phyloP scores from a whole-genome alignment of 2,329 filamentous ascomycete genomes.

The Scedosporium minutisporum region DNA sequence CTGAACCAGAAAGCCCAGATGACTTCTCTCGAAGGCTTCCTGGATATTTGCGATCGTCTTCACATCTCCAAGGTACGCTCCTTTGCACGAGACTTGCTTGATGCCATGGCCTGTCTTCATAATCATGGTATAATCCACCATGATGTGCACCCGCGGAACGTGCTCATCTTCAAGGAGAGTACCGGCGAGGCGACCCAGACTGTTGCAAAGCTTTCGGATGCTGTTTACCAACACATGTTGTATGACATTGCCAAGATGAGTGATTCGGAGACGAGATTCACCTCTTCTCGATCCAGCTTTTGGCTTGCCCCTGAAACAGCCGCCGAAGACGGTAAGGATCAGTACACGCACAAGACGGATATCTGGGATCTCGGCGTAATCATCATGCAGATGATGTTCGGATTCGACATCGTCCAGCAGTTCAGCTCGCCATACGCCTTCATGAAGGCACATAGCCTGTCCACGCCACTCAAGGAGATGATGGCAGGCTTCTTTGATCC shows the following conservation, averaged over 20 bases:
- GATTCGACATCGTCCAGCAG: slow-evolving; percentile 62
- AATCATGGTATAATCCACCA: slow-evolving; percentile 76
- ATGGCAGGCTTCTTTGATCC: slow-evolving; percentile 75
- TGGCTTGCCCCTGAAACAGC: slow-evolving; percentile 77
- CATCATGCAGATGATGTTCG: slow-evolving; percentile 90
- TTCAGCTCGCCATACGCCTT: slow-evolving; percentile 72
- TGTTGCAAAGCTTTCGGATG: slow-evolving; percentile 65
- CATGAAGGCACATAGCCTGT: slow-evolving; percentile 61
- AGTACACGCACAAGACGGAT: slow-evolving; percentile 71
- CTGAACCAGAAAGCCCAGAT: slow-evolving; percentile 71
- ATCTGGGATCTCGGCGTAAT: slow-evolving; percentile 92
- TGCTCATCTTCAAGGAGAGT: slow-evolving; percentile 63
- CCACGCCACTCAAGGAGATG: slow-evolving; percentile 67
- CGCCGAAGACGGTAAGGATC: slow-evolving; percentile 47
- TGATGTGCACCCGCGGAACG: slow-evolving; percentile 69
- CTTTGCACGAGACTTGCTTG: slow-evolving; percentile 86
- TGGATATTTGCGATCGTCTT: slow-evolving; percentile 69
- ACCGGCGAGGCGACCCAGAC: slow-evolving; percentile 50
- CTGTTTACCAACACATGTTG: slow-evolving; percentile 59
- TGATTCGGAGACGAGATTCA: slow-evolving; percentile 40
- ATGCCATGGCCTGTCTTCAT: slow-evolving; percentile 81
- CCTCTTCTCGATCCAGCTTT: slow-evolving; percentile 63
- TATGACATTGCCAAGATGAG: slow-evolving; percentile 39
- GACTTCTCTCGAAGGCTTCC: slow-evolving; percentile 70
- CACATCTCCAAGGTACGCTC: slow-evolving; percentile 67